A percentile compares a stretch with the other conserved stretches of the same genome.
Evolutionary conservation across 371 early-diverging fungal species (phyloP).

Genomic region (Conidiobolus incongruus): DNA sequence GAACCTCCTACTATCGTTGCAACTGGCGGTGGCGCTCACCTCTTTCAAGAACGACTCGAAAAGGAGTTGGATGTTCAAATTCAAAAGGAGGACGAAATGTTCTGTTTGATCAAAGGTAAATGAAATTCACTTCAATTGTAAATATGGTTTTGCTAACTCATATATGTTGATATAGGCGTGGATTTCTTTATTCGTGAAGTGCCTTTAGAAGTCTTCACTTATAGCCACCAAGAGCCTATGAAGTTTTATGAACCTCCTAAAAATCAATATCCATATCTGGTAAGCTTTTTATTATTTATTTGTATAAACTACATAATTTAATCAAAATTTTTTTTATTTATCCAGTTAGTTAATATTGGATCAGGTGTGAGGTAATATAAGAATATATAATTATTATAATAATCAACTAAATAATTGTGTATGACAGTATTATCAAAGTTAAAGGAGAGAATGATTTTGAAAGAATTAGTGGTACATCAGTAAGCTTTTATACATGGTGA

Average conservation of each 20-base stretch:
- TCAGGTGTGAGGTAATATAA: too few species aligned
- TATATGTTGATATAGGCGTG: too few species aligned
- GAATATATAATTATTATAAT: too few species aligned
- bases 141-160: too few species aligned
- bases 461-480: conserved; percentile 85
- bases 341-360: conserved; percentile 71
- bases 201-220: conserved; percentile 90
- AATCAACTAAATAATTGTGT: too few species aligned
- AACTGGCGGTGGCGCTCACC: conserved; percentile 74
- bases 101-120: conserved; percentile 56
- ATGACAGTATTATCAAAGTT: conserved; percentile 65
- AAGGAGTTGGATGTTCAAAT: too few species aligned
- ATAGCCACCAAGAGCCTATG: conserved; percentile 11
- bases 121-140: too few species aligned
- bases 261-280: conserved; percentile 47
- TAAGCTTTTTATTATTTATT: conserved; percentile 8
- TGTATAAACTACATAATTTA: too few species aligned
- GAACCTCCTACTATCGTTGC: conserved; percentile 34
- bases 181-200: conserved; percentile 84
- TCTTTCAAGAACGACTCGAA: conserved; percentile 25
- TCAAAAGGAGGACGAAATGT: conserved; percentile 46
- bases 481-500: too few species aligned
- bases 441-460: conserved; percentile 52
- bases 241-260: not conserved
- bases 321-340: not conserved